Evolutionary conservation across 305 asterid species (phyloP).

Genomic region (Fraxinus greggii): DNA sequence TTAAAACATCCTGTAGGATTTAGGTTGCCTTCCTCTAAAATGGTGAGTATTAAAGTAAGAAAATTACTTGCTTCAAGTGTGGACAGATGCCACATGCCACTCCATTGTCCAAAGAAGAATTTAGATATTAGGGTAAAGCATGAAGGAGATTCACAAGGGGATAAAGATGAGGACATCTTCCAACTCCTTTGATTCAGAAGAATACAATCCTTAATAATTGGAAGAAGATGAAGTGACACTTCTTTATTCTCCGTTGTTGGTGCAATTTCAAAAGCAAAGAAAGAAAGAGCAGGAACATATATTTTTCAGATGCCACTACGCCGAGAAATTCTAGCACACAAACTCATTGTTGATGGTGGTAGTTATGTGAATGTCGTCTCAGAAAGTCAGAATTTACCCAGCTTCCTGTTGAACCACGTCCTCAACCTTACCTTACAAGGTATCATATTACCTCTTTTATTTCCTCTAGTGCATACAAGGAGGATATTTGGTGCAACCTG

Average conservation of each 20-base stretch:
- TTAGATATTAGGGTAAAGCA: not conserved
- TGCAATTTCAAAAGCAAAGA: not conserved
- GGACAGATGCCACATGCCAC: not conserved
- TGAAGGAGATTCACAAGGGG: not conserved
- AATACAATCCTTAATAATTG: not conserved
- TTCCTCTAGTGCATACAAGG: not conserved
- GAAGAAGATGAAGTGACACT: not conserved
- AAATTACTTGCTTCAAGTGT: not conserved
- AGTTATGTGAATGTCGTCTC: not conserved
- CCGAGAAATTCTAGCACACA: not conserved
- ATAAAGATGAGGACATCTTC: not conserved
- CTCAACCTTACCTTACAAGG: not conserved
- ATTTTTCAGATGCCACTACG: not conserved
- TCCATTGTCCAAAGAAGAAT: not conserved
- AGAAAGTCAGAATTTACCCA: not conserved
- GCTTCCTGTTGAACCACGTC: not conserved
- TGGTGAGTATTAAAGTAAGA: not conserved
- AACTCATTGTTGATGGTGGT: not conserved
- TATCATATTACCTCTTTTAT: not conserved
- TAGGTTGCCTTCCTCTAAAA: not conserved
- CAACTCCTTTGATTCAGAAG: not conserved
- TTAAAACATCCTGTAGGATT: not conserved
- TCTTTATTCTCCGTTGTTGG: not conserved
- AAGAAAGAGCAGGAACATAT: not conserved
- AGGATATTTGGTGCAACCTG: not conserved